These are phyloP conservation scores for Capsaspora owczarzaki DNA, from an alignment of 78 protist species.

Conservation along the genomic window DNA sequence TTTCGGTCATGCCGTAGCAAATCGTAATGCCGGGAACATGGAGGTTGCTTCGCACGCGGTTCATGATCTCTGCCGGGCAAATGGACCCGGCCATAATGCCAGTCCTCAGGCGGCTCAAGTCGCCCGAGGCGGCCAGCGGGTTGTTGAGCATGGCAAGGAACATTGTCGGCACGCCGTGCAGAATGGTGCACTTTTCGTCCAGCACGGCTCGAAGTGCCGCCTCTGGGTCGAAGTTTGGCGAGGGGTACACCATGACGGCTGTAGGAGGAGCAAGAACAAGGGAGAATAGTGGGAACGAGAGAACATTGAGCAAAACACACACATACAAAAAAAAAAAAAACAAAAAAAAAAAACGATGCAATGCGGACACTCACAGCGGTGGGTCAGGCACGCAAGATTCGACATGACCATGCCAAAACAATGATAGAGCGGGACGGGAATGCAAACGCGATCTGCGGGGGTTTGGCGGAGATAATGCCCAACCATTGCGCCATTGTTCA, in stretches of 20 bases:
- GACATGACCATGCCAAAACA: constrained; percentile 67
- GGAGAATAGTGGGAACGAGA: not conserved
- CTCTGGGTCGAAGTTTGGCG: constrained; percentile 33
- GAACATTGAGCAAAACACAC: not conserved
- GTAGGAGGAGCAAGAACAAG: constrained; percentile 7
- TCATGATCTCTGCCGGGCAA: constrained; percentile 58
- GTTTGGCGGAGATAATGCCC: constrained; percentile 9
- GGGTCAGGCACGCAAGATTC: constrained; percentile 14
- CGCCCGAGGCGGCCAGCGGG: constrained; percentile 1
- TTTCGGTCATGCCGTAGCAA: constrained; percentile 78
- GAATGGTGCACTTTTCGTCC: constrained; percentile 44
- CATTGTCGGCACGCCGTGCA: constrained; percentile 74
- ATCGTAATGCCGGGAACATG: constrained; percentile 39
- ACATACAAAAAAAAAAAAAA: not conserved
- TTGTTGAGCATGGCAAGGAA: constrained; percentile 42
- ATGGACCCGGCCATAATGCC: constrained; percentile 70
- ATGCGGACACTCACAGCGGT: not conserved
- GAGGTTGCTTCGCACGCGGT: constrained; percentile 18
- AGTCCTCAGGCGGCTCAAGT: constrained; percentile 38
- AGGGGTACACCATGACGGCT: constrained; percentile 37
- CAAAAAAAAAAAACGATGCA: not conserved
- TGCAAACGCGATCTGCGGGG: constrained; percentile 27
- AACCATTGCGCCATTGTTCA: constrained; percentile 49
- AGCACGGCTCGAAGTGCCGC: constrained; percentile 27
- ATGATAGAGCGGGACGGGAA: constrained; percentile 78